A percentile compares a stretch with the other conserved stretches of the same genome.
Conservation (phyloP, 129 eudicot species). For the Silybum marianum region DNA sequence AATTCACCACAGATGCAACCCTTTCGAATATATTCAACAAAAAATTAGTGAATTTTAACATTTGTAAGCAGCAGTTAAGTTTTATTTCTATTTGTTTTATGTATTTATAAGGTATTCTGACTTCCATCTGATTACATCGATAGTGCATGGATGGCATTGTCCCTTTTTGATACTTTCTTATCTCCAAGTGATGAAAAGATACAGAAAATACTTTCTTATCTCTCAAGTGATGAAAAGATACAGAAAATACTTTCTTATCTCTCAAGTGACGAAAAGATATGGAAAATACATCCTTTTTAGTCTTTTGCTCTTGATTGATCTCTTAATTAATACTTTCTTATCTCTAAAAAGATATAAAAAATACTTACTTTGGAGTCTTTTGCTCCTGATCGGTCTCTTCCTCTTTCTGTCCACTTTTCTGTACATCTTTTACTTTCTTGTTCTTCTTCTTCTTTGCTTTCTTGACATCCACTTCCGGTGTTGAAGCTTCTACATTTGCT, state of each 20-base stretch:
- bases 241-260: background rate
- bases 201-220: background rate
- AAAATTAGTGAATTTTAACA: background rate
- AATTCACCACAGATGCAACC: conserved; percentile 16
- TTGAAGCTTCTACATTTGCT: conserved; percentile 31
- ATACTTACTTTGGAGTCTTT: conserved; percentile 48
- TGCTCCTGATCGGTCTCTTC: conserved; percentile 34
- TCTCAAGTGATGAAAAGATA: background rate
- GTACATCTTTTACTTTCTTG: conserved; percentile 44
- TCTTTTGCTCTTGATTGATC: background rate
- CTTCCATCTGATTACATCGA: background rate
- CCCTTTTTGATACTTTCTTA: background rate
- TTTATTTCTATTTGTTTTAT: background rate
- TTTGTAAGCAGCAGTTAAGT: background rate
- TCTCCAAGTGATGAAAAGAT: background rate
- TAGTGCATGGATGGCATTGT: background rate
- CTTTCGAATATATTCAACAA: conserved; percentile 21
- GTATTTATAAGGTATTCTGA: background rate
- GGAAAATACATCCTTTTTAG: no score
- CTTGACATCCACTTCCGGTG: conserved; percentile 40
- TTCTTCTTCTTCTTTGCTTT: conserved; percentile 64
- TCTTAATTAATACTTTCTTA: background rate
- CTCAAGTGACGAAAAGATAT: background rate
- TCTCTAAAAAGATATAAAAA: background rate
- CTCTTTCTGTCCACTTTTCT: conserved; percentile 33